Evolutionary conservation across 164 flowering plant genomes (phyloP), one percentile per base, ranked within the genome.

Genomic region (Chimonanthus praecox): DNA sequence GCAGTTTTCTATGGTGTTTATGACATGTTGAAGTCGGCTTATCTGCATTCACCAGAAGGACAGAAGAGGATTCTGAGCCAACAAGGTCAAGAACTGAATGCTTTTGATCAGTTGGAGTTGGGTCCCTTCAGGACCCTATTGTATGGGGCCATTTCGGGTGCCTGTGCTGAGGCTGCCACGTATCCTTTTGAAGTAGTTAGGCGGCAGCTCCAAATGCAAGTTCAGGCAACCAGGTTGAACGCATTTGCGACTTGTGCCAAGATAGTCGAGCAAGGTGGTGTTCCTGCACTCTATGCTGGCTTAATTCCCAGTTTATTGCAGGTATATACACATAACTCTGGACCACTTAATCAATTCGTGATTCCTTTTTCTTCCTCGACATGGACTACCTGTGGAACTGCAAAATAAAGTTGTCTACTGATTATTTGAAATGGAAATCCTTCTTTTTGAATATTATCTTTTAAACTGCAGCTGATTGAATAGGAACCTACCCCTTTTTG

Each of bases 1-100:
- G 99, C 99, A 54, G 97, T 92, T 72, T 95, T 95, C 78, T 92
- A 92, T 74, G 90, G 98, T 10, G 98, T 92, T n/a, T 95, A 93
- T 80, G 99, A 91, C 78, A 88, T 89, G 64, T 67, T 95, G 74
- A 91, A 92, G 78, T 85, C 97, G 46, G 87, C 92, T 67, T 95
- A 91, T 85, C 84, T 95, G 69, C 92, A 84, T 77, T 91, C 98
- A 50, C 96, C 98, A 4, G 91, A 92, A 81, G 99, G 99, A 49
- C 86, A 79, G 79, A 83, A 85, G 76, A 87, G 97, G 78, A 74
- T 89, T 70, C 80, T 87, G 94, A 85, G 75, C 46, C 82, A 82
- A 69, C 86, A 84, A 20, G 88, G 86, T 61, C 80, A 84, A 69
- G 95, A 87, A 58, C 74, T 91, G 67, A 93, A 81, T 86, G 97